Evolutionary conservation across 306 rosid genomes (phyloP).

Genomic region (Cucurbita argyrosperma): DNA sequence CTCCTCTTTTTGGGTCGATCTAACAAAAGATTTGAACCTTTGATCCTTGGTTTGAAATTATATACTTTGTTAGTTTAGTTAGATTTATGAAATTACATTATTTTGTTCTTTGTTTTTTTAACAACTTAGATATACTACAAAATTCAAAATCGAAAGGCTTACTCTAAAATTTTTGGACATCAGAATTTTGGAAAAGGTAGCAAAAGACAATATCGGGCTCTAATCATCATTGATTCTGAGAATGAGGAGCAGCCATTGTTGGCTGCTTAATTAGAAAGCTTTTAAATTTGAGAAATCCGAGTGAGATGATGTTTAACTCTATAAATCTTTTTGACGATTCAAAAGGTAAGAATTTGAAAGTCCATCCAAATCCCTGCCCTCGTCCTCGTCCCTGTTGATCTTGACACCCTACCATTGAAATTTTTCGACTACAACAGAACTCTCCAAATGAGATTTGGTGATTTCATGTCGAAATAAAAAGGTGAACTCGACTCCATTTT

Average conservation of each 20-base stretch:
- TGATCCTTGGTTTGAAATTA: no score
- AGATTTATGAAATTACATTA: no score
- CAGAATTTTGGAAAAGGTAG: no score
- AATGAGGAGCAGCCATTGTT: not conserved
- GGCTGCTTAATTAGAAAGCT: not conserved
- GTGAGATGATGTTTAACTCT: not conserved
- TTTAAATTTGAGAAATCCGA: not conserved
- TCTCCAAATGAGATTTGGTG: slow-evolving; percentile 12
- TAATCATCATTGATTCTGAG: no score
- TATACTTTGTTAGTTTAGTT: no score
- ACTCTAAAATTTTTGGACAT: not conserved
- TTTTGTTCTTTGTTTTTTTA: no score
- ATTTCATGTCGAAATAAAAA: slow-evolving; percentile 19
- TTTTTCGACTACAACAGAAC: slow-evolving; percentile 25
- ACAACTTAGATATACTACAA: not conserved
- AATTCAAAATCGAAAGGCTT: not conserved
- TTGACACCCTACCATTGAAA: not conserved
- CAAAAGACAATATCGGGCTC: no score
- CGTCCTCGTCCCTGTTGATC: slow-evolving; percentile 29
- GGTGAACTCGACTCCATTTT: slow-evolving; percentile 54
- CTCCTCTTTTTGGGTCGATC: no score
- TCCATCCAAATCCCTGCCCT: slow-evolving; percentile 32
- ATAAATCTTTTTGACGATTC: no score
- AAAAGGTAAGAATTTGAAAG: not conserved
- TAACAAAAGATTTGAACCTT: no score